Evolutionary conservation across 805 yeast genomes (phyloP), one percentile per base, ranked within the genome.

Genomic region (Metschnikowia similis): DNA sequence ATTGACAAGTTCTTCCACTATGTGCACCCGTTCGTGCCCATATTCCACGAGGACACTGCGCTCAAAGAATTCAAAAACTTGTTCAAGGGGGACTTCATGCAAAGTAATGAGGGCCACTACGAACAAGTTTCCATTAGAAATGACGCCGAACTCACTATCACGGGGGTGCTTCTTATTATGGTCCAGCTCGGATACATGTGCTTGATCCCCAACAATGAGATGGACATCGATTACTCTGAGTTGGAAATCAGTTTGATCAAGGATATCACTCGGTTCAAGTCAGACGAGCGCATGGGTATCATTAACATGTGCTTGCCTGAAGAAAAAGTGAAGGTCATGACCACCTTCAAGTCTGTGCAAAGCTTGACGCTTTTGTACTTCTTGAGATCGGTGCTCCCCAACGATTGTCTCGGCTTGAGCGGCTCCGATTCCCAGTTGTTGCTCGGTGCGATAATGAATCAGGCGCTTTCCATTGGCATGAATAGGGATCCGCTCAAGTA

Each of bases 381-480:
- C 47, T 73, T 71, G 53, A 50, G 71, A 16, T 62, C 60, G 35
- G 69, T 72, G 11, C 65, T 69, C 10, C 79, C 79, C 1, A 69
- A 70, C 48, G 77, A 74, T 54, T 64, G 72, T 48, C 73, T 66
- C 50, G 77, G 78, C 0, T 54, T 72, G 28, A 67, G 74, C 21
- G 71, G 74, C 7, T 63, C 69, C 0, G 77, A 74, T 52, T 66
- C 71, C 3, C 71, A 69, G 44, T 61, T 70, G 13, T 58, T 72
- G 21, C 64, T 72, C 43, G 75, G 76, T 0, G 61, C 66, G 2
- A 65, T 67, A 6, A 60, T 70, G 9, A 64, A 61, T 30, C 77
- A 72, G 47, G 75, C 77, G 0, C 45, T 69, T 39, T 63, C 74
- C 3, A 70, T 71, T 39, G 77, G 78, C 0, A 57, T 72, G 39